Evolutionary conservation across 1,284 basidiomycete species (phyloP).

Genomic region (Rhodofomes roseus): DNA sequence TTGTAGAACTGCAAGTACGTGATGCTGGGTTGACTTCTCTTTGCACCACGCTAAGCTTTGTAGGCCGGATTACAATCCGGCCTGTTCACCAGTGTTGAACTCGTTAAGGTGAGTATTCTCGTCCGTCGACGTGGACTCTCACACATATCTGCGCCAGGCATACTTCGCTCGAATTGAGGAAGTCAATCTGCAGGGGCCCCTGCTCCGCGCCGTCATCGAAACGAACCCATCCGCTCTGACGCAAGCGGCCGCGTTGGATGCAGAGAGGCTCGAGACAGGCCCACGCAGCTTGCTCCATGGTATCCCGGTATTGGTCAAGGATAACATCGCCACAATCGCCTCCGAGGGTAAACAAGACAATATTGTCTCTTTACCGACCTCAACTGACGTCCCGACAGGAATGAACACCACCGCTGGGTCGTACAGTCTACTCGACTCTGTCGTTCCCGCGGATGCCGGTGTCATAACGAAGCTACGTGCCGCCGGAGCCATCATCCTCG

Average conservation of each 20-base stretch:
- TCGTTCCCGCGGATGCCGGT: conserved; percentile 39
- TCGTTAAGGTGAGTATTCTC: conserved; percentile 47
- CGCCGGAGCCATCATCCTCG: conserved; percentile 43
- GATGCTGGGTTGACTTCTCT: conserved; percentile 16
- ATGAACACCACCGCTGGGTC: conserved; percentile 58
- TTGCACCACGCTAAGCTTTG: not conserved
- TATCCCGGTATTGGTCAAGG: conserved; percentile 69
- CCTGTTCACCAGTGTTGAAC: conserved; percentile 59
- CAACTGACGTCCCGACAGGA: too few relatives aligned
- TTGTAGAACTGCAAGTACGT: conserved; percentile 53
- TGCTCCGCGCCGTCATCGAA: conserved; percentile 60
- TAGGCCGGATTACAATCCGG: conserved; percentile 34
- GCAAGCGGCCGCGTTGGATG: conserved; percentile 53
- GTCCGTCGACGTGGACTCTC: not conserved
- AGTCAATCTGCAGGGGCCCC: conserved; percentile 62
- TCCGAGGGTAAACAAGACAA: conserved; percentile 41
- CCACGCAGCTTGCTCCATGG: conserved; percentile 60
- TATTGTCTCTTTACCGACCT: too few relatives aligned
- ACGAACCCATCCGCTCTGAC: conserved; percentile 54
- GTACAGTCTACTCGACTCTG: conserved; percentile 36
- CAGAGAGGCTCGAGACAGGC: conserved; percentile 44
- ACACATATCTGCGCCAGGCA: conserved; percentile 31
- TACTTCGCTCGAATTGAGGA: conserved; percentile 71
- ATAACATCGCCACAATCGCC: conserved; percentile 48
- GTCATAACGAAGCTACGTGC: conserved; percentile 35